These are phyloP conservation scores for Albugo laibachii DNA, from an alignment of 352 stramenopile species.

Conservation along the genomic window DNA sequence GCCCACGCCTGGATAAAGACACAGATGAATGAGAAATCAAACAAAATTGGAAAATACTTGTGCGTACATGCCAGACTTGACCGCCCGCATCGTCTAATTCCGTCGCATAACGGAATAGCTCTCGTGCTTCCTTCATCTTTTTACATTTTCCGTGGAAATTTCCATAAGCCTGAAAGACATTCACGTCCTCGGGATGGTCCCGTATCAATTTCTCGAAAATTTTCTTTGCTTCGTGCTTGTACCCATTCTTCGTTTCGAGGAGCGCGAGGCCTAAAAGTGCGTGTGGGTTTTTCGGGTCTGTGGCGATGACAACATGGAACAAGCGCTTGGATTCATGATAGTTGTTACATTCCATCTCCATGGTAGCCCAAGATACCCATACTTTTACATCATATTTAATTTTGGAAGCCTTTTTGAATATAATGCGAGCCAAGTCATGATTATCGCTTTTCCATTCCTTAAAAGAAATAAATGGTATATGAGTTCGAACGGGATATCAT, in stretches of 20 bases:
- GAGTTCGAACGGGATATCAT: not conserved
- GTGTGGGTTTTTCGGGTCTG: slow-evolving; percentile 24
- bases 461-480: slow-evolving; percentile 1
- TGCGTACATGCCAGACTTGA: slow-evolving; percentile 52
- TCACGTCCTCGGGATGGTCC: slow-evolving; percentile 36
- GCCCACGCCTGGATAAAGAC: slow-evolving; percentile 21
- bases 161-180: slow-evolving; percentile 48
- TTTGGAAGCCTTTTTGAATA: slow-evolving; percentile 60
- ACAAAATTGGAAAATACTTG: not conserved
- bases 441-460: slow-evolving; percentile 70
- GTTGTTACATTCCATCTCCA: slow-evolving; percentile 65
- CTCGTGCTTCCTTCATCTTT: slow-evolving; percentile 35
- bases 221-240: slow-evolving; percentile 28
- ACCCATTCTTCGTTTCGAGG: slow-evolving; percentile 36
- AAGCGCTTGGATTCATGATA: slow-evolving; percentile 53
- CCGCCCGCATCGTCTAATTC: slow-evolving; percentile 28
- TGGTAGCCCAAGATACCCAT: slow-evolving; percentile 72
- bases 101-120: slow-evolving; percentile 34
- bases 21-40: not conserved
- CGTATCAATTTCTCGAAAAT: slow-evolving; percentile 30
- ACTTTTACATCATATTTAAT: slow-evolving; percentile 50
- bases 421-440: slow-evolving; percentile 63
- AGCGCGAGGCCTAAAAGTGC: slow-evolving; percentile 50
- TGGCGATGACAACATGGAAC: slow-evolving; percentile 66
- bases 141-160: slow-evolving; percentile 57